phyloP scores from a whole-genome alignment of 345 rosid species.

The Salix purpurea region DNA sequence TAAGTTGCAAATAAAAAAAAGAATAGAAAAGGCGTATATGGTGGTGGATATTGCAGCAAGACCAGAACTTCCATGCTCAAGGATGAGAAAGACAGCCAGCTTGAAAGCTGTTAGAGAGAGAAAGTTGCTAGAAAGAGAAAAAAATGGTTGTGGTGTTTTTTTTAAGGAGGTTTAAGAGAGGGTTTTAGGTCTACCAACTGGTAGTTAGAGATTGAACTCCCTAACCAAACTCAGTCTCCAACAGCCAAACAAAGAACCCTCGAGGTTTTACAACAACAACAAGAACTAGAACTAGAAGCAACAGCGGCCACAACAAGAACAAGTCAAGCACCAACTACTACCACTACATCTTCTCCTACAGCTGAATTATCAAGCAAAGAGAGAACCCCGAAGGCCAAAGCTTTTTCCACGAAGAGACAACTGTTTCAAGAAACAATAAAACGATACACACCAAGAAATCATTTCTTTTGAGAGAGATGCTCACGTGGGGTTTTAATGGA shows the following conservation, averaged over 20 bases:
- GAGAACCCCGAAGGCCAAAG: conserved; percentile 10
- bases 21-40: conserved; percentile 41
- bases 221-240: conserved; percentile 52
- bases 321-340: conserved; percentile 33
- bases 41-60: conserved; percentile 63
- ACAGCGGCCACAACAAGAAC: conserved; percentile 11
- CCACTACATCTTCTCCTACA: not conserved
- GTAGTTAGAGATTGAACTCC: conserved; percentile 72
- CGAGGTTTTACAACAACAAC: conserved; percentile 15
- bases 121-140: conserved; percentile 10
- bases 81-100: conserved; percentile 44
- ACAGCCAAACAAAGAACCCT: conserved; percentile 23
- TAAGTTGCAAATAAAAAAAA: conserved; percentile 10
- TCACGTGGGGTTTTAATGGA: conserved; percentile 51
- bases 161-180: conserved; percentile 39
- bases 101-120: conserved; percentile 15
- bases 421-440: conserved; percentile 5
- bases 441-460: conserved; percentile 18
- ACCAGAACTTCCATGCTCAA: conserved; percentile 45
- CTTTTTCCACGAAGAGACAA: conserved; percentile 4
- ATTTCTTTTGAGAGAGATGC: conserved; percentile 22
- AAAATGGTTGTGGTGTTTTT: conserved; percentile 7
- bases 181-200: conserved; percentile 98
- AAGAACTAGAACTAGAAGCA: not conserved
- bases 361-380: conserved; percentile 31